These are phyloP conservation scores for Brassica rapa DNA, from an alignment of 345 rosid species.

Conservation along the genomic window DNA sequence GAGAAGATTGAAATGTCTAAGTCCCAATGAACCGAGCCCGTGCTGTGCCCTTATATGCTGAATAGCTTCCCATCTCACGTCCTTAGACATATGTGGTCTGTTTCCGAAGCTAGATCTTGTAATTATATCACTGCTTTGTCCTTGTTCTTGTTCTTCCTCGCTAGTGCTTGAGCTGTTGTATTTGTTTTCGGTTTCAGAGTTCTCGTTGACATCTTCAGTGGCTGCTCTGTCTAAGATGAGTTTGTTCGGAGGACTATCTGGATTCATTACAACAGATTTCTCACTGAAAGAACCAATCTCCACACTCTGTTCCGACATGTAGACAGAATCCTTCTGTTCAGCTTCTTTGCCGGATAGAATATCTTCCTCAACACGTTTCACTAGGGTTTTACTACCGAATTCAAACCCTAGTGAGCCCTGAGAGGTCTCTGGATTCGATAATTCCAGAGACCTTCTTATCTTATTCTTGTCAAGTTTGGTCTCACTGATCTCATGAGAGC, in stretches of 20 bases:
- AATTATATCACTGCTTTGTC: slow-evolving; percentile 31
- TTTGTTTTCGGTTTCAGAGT: slow-evolving; percentile 52
- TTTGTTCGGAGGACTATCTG: slow-evolving; percentile 49
- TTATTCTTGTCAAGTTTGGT: slow-evolving; percentile 41
- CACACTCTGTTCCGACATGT: slow-evolving; percentile 35
- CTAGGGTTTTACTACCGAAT: slow-evolving; percentile 1
- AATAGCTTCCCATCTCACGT: slow-evolving; percentile 89
- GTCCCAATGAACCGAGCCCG: slow-evolving; percentile 64
- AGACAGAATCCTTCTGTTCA: slow-evolving; percentile 25
- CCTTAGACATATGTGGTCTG: slow-evolving; percentile 96
- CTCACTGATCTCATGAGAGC: slow-evolving; percentile 45
- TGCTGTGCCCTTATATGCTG: slow-evolving; percentile 60
- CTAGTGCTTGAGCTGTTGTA: slow-evolving; percentile 84
- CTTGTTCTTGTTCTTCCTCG: slow-evolving; percentile 61
- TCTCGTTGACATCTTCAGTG: slow-evolving; percentile 39
- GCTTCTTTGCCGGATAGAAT: slow-evolving; percentile 20
- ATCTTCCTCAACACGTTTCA: slow-evolving; percentile 26
- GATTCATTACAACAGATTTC: slow-evolving; percentile 44
- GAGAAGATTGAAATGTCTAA: slow-evolving; percentile 78
- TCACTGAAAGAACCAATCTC: slow-evolving; percentile 52
- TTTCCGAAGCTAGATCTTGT: slow-evolving; percentile 88
- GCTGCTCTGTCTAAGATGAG: slow-evolving; percentile 33
- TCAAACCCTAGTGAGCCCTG: background rate
- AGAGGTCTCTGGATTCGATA: slow-evolving; percentile 25
- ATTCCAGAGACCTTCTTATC: slow-evolving; percentile 29